Evolutionary conservation across 176 grass and related monocot genomes (phyloP).

Genomic region (Themeda triandra): DNA sequence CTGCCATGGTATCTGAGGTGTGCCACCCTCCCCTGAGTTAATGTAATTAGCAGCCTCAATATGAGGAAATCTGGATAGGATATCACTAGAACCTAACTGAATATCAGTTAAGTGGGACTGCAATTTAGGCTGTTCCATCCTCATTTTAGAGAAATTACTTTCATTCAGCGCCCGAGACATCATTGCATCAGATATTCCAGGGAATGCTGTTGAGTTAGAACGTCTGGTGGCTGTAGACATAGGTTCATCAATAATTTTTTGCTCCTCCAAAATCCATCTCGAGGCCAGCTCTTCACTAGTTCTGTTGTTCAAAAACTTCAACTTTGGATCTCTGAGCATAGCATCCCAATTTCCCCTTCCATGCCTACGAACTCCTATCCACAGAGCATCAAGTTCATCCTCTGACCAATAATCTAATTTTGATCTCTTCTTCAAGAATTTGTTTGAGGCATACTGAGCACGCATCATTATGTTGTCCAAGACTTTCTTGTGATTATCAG

Average conservation of each 20-base stretch:
- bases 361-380: conserved; percentile 97
- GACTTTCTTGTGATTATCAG: conserved; percentile 92
- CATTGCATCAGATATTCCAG: conserved; percentile 88
- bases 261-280: conserved; percentile 93
- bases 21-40: conserved; percentile 46
- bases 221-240: conserved; percentile 50
- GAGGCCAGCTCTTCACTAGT: conserved; percentile 67
- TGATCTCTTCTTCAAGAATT: conserved; percentile 76
- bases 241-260: conserved; percentile 80
- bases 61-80: conserved; percentile 55
- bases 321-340: conserved; percentile 90
- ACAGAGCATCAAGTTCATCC: conserved; percentile 95
- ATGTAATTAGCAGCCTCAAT: conserved; percentile 48
- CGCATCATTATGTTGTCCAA: conserved; percentile 90
- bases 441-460: conserved; percentile 65
- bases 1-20: conserved; percentile 38
- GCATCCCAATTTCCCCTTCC: conserved; percentile 93
- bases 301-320: conserved; percentile 74
- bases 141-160: conserved; percentile 68
- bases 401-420: conserved; percentile 90
- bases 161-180: conserved; percentile 81
- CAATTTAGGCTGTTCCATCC: conserved; percentile 65
- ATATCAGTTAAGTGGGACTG: conserved; percentile 89
- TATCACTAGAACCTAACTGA: conserved; percentile 78
- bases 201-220: conserved; percentile 44